A percentile compares a stretch with the other conserved stretches of the same genome.
Evolutionary conservation across 805 yeast genomes (phyloP).

Genomic region (Starmera caribaea): DNA sequence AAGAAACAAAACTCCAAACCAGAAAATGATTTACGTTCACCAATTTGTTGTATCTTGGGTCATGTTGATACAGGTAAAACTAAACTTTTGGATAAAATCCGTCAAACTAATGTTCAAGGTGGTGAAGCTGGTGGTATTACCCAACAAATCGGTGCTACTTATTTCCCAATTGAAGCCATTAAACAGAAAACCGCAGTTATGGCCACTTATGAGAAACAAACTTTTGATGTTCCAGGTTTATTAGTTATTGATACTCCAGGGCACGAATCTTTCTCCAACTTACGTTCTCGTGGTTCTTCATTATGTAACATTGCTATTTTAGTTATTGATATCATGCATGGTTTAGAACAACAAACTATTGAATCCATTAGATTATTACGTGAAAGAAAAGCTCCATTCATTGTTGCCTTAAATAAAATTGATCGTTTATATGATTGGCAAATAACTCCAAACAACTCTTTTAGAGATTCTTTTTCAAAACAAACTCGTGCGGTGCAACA

Average conservation of each 20-base stretch:
- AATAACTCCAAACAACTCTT: slow-evolving; percentile 79
- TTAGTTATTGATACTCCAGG: slow-evolving; percentile 98
- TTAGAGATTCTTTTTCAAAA: slow-evolving; percentile 84
- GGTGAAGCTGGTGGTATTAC: slow-evolving; percentile 99
- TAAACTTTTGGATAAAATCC: slow-evolving; percentile 88
- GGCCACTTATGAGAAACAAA: slow-evolving; percentile 75
- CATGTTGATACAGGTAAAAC: slow-evolving; percentile 99
- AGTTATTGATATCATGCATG: slow-evolving; percentile 98
- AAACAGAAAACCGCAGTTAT: slow-evolving; percentile 85
- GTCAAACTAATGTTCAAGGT: slow-evolving; percentile 99
- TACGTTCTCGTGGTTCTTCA: slow-evolving; percentile 98
- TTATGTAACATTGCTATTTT: slow-evolving; percentile 97
- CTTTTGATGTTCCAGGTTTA: slow-evolving; percentile 94
- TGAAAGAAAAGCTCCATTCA: slow-evolving; percentile 96
- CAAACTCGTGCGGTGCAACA: slow-evolving; percentile 82
- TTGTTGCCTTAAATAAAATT: slow-evolving; percentile 94
- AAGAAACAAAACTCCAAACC: slow-evolving; percentile 18
- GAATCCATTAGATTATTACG: slow-evolving; percentile 88
- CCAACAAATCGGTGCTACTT: slow-evolving; percentile 99
- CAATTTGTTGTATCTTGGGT: slow-evolving; percentile 97
- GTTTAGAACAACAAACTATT: slow-evolving; percentile 94
- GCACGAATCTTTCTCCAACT: slow-evolving; percentile 97
- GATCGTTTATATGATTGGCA: slow-evolving; percentile 98
- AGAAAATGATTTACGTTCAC: slow-evolving; percentile 71
- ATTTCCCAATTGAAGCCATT: slow-evolving; percentile 94